Conservation (phyloP, 2,329 filamentous ascomycete species). For the Ceratocystis cacaofunesta region DNA sequence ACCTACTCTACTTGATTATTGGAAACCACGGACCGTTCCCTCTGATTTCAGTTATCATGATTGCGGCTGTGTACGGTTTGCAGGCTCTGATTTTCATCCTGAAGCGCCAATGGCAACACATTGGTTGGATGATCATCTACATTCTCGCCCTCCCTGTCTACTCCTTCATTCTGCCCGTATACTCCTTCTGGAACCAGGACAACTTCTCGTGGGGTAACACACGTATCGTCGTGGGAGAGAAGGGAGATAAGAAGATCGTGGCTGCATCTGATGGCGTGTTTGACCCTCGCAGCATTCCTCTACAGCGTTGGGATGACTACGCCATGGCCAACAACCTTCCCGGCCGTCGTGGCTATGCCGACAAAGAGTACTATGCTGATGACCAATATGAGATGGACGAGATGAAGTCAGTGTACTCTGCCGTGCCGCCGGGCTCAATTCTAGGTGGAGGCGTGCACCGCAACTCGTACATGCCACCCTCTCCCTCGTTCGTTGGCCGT, state of each 20-base stretch:
- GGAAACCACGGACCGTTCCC: slow-evolving; percentile 61
- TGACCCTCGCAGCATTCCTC: slow-evolving; percentile 80
- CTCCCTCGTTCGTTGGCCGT: slow-evolving; percentile 52
- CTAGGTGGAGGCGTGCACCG: slow-evolving; percentile 46
- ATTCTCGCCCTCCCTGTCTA: slow-evolving; percentile 90
- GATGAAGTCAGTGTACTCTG: slow-evolving; percentile 92
- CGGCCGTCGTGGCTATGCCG: slow-evolving; percentile 64
- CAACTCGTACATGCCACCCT: slow-evolving; percentile 68
- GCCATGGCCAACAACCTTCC: slow-evolving; percentile 74
- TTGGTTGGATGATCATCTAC: slow-evolving; percentile 99
- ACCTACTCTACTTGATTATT: slow-evolving; percentile 68
- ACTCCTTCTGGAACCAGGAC: slow-evolving; percentile 99
- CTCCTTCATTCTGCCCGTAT: slow-evolving; percentile 77
- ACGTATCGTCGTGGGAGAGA: slow-evolving; percentile 89
- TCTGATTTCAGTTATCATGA: slow-evolving; percentile 71
- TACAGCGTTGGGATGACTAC: slow-evolving; percentile 97
- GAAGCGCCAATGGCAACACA: slow-evolving; percentile 94
- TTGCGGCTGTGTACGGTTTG: slow-evolving; percentile 85
- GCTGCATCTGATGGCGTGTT: slow-evolving; percentile 74
- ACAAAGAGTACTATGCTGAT: slow-evolving; percentile 55
- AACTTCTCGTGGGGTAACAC: slow-evolving; percentile 99
- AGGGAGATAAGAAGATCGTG: slow-evolving; percentile 78
- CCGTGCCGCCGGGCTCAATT: slow-evolving; percentile 74
- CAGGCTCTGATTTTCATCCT: slow-evolving; percentile 93
- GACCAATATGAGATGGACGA: slow-evolving; percentile 95